Evolutionary conservation across 2,329 filamentous ascomycete genomes (phyloP).

Genomic region (Anisogramma anomala): DNA sequence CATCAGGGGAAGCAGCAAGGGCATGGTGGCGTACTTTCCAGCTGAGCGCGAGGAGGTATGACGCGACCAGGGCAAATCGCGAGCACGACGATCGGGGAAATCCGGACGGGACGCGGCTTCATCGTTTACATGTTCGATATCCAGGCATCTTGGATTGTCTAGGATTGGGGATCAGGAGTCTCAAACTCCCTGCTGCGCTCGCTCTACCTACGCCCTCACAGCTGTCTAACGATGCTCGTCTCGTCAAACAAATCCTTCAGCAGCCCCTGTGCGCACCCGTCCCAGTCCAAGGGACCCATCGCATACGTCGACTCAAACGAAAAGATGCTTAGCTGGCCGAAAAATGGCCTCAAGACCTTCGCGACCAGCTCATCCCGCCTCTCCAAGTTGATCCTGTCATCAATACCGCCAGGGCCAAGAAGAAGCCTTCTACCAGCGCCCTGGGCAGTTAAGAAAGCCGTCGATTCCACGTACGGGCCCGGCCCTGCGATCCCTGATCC

Average conservation of each 20-base stretch:
- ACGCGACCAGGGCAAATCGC: neutral
- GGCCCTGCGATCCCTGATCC: constrained; percentile 32
- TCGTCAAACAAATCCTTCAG: constrained; percentile 73
- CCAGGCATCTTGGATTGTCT: neutral
- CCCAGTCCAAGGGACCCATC: constrained; percentile 59
- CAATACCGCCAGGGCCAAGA: constrained; percentile 41
- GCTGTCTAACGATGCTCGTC: constrained; percentile 50
- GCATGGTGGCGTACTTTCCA: constrained; percentile 53
- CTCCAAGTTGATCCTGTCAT: constrained; percentile 45
- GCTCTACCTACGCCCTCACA: constrained; percentile 25
- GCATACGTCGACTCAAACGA: constrained; percentile 89
- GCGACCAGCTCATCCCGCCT: constrained; percentile 58
- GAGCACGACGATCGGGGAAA: neutral
- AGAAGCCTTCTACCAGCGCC: constrained; percentile 35
- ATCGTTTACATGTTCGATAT: neutral
- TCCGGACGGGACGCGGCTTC: neutral
- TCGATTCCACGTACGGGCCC: constrained; percentile 25
- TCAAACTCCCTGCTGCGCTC: neutral
- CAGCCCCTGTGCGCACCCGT: constrained; percentile 51
- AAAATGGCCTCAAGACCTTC: constrained; percentile 74
- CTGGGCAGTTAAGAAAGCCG: constrained; percentile 25
- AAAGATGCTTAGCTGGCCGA: constrained; percentile 82
- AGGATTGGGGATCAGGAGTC: neutral
- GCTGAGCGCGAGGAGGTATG: constrained; percentile 12
- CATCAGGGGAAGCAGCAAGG: constrained; percentile 80